A percentile compares a stretch with the other conserved stretches of the same genome.
These are phyloP conservation scores for Zoysia japonica DNA, from an alignment of 176 grass and related monocot genomes.

Conservation along the genomic window DNA sequence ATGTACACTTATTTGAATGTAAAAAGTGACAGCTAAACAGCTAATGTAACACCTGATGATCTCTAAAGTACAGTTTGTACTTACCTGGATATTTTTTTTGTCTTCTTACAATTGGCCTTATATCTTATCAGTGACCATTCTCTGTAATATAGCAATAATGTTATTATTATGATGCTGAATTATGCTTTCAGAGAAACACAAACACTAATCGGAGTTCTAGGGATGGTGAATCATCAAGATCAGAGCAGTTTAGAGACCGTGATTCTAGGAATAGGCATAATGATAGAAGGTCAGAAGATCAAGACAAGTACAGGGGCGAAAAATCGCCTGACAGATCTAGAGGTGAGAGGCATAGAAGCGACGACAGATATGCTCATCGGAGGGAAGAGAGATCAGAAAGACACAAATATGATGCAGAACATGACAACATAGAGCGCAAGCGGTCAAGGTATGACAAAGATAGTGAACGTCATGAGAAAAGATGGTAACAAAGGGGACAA, in stretches of 20 bases:
- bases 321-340: constrained; percentile 46
- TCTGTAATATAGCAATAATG: not conserved
- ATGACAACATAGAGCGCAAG: constrained; percentile 21
- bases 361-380: constrained; percentile 25
- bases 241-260: not conserved
- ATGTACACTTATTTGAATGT: not conserved
- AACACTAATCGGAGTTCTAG: not conserved
- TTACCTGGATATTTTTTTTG: not conserved
- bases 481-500: not conserved
- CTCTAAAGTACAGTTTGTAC: not conserved
- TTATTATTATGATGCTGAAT: not conserved
- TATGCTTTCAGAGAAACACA: not conserved
- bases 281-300: constrained; percentile 18
- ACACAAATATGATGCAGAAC: constrained; percentile 21
- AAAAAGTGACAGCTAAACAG: not conserved
- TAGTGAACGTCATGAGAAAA: constrained; percentile 22
- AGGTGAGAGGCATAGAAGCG: constrained; percentile 27
- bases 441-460: constrained; percentile 20
- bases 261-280: constrained; percentile 4
- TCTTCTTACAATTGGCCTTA: not conserved
- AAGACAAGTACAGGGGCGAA: constrained; percentile 18
- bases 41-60: not conserved
- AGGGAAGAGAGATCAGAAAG: constrained; percentile 48
- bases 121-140: not conserved
- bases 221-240: constrained; percentile 1